Evolutionary conservation across 2,329 filamentous ascomycete species (phyloP), one percentile per base, ranked within the genome.

Genomic region (Hypoxylon sp.): DNA sequence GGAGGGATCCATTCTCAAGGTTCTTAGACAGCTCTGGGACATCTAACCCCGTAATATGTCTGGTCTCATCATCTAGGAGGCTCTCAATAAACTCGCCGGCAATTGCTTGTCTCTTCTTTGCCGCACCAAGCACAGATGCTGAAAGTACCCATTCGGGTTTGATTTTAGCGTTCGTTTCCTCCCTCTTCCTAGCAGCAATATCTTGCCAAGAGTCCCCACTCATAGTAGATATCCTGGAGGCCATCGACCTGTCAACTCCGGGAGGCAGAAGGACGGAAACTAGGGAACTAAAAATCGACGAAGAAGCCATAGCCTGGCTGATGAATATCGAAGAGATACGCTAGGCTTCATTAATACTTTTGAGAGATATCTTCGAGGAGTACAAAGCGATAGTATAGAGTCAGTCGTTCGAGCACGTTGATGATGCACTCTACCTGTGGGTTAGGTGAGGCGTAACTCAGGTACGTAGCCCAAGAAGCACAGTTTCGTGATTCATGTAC

Each of bases 131-230:
- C n/a, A 51, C 30, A 28, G 17, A 17, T 6, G 9, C n/a, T 21
- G 32, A 6, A 14, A 60, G 57, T 30, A 60, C 36, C 57, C 57
- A 60, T 50, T 50, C 46, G 14, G 46, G 13, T 38, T 49, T 30
- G 17, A 60, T 60, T 32, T 60, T 60, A 3, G 17, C 34, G 2
- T 28, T 36, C 13, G 43, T 46, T 41, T 55, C 36, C n/a, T 55
- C 19, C 14, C 51, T 41, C 36, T 55, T 55, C 23, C 25, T 55
- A 4, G 17, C 36, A 7, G 51, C 51, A 25, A n/a, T 23, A 13
- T 41, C 21, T 19, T 41, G 19, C 51, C 51, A 55, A 28, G 10
- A n/a, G 21, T 25, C 19, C 43, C 19, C 32, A 5, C 2, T 36
- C 10, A 11, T 36, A 36, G 10, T 14, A 14, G 32, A 36, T 2